Base-by-base conservation (phyloP, 2,329 filamentous ascomycete genomes). In the Tolypocladium pustulatum region DNA sequence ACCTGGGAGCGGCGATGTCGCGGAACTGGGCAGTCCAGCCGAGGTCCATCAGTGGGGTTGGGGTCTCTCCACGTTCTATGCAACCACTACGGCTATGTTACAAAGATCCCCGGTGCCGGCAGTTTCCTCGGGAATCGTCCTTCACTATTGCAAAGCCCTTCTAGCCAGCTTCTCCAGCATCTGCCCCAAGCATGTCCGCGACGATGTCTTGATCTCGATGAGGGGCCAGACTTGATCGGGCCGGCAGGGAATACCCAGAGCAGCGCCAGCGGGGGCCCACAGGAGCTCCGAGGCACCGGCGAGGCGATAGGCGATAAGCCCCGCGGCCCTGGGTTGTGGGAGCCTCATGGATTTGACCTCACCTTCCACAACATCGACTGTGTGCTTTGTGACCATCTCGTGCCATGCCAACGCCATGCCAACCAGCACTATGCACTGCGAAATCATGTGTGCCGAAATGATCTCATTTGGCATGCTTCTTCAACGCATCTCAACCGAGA, bases 381-480 rank as follows among this genome's bases (percentile, higher is more conserved):
- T n/a, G 4, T 8, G 30, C 20, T 22, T 22, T 22, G 40, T 22
- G 7, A n/a, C 15, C 27, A 32, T 51, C 22, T 17, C 46, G 15
- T 12, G 17, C 27, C 49, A 4, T 32, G 6, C 20, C 58, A 40
- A 62, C 57, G 57, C 56, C 65, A 62, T 63, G 41, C 10, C 49
- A 7, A 20, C 30, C 5, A 22, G 30, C 3, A 15, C 27, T 13
- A 1, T 53, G 22, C 62, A 68, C 54, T 74, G 72, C 61, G 63
- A 71, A 25, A 57, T 59, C 25, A 63, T 67, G 55, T 73, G 72
- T 58, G 71, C 70, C 32, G 60, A 72, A 32, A 65, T 75, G 56
- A 66, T 75, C 30, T 72, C 72, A 5, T 68, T 75, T 59, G 73
- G 69, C 38, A 69, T 74, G 34, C 60, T 73, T 25, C 65, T 75